Evolutionary conservation across 345 rosid species (phyloP).

Genomic region (Camelina laxa): DNA sequence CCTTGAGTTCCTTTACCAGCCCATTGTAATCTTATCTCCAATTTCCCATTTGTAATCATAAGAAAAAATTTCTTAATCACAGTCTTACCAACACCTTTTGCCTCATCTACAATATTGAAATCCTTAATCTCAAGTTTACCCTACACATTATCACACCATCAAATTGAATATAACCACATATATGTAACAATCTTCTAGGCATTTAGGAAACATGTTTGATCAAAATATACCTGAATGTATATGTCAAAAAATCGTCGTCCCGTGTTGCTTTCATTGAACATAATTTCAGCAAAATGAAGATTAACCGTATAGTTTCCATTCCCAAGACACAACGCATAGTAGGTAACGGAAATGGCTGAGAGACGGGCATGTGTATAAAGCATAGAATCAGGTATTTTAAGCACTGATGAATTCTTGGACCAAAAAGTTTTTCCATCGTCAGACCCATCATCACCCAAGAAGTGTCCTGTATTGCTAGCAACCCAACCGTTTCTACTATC

Average conservation of each 20-base stretch:
- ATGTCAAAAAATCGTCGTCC: slow-evolving; percentile 69
- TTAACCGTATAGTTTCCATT: slow-evolving; percentile 58
- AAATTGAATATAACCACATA: slow-evolving; percentile 4
- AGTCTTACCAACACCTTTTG: slow-evolving; percentile 54
- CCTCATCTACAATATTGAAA: slow-evolving; percentile 58
- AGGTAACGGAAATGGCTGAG: slow-evolving; percentile 64
- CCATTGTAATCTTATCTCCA: slow-evolving; percentile 62
- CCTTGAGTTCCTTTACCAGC: slow-evolving; percentile 62
- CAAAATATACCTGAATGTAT: slow-evolving; percentile 60
- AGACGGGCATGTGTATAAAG: slow-evolving; percentile 54
- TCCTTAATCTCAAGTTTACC: slow-evolving; percentile 53
- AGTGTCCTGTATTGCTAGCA: slow-evolving; percentile 66
- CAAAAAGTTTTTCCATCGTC: slow-evolving; percentile 24
- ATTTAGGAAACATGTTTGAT: not conserved
- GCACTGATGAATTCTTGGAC: slow-evolving; percentile 39
- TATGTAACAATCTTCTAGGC: not conserved
- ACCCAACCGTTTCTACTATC: slow-evolving; percentile 54
- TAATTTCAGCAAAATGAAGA: slow-evolving; percentile 80
- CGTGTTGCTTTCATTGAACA: slow-evolving; percentile 44
- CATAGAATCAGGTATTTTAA: slow-evolving; percentile 38
- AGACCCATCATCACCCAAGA: slow-evolving; percentile 58
- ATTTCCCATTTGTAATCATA: slow-evolving; percentile 38
- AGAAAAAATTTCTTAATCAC: slow-evolving; percentile 36
- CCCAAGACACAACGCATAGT: slow-evolving; percentile 59
- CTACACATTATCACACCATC: slow-evolving; percentile 43